A percentile compares a stretch with the other conserved stretches of the same genome.
These are phyloP conservation scores for Cinnamomum chago DNA, from an alignment of 164 flowering plant species.

Conservation along the genomic window DNA sequence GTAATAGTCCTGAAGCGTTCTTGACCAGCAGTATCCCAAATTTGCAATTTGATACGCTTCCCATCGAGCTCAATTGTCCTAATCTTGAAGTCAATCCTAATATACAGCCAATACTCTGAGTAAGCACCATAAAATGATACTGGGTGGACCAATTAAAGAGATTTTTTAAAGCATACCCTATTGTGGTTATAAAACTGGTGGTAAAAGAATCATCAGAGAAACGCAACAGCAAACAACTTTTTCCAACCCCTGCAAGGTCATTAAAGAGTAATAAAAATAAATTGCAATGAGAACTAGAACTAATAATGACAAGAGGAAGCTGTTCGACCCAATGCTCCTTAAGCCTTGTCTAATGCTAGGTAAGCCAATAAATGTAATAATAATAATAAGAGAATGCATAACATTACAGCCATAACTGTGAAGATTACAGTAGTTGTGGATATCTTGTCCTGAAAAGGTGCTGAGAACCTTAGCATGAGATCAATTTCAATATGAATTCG, in stretches of 20 bases:
- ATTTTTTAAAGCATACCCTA: conserved; percentile 34
- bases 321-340: too few species aligned
- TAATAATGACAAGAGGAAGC: too few species aligned
- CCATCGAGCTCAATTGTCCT: conserved; percentile 60
- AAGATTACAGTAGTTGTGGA: too few species aligned
- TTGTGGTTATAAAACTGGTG: conserved; percentile 57
- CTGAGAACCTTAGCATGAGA: too few species aligned
- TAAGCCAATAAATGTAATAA: too few species aligned
- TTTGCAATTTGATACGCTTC: conserved; percentile 59
- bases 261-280: background rate
- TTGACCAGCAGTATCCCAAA: conserved; percentile 69
- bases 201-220: conserved; percentile 64
- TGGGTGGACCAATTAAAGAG: background rate
- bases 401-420: too few species aligned
- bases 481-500: too few species aligned
- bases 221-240: conserved; percentile 57
- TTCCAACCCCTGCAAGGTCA: conserved; percentile 50
- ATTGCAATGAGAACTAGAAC: background rate
- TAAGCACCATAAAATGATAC: conserved; percentile 6
- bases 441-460: too few species aligned
- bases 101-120: conserved; percentile 4
- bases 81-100: conserved; percentile 58
- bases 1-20: conserved; percentile 60
- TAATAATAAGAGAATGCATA: too few species aligned
- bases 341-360: too few species aligned